Evolutionary conservation across 768 basidiomycete genomes (phyloP).

Genomic region (Tephrocybe rancida): DNA sequence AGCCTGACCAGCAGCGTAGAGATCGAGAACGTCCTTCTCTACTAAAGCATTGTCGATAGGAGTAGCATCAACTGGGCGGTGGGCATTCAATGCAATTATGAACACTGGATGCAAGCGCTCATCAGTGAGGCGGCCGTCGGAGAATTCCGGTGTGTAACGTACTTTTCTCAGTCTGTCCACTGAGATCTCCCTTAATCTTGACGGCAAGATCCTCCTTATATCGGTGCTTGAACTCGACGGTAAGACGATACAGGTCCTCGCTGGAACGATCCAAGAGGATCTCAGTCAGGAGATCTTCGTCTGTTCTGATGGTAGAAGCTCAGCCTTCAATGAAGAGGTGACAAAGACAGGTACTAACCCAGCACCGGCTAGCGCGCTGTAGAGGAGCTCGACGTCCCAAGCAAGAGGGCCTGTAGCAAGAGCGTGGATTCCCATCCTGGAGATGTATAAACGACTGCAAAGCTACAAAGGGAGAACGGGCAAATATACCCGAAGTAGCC

Average conservation of each 20-base stretch:
- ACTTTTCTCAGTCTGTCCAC: slow-evolving; percentile 32
- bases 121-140: background rate
- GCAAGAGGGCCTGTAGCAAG: slow-evolving; percentile 39
- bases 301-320: slow-evolving; percentile 23
- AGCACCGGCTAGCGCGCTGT: slow-evolving; percentile 30
- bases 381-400: slow-evolving; percentile 40
- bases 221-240: slow-evolving; percentile 29
- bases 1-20: slow-evolving; percentile 42
- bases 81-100: slow-evolving; percentile 46
- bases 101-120: slow-evolving; percentile 35
- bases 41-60: slow-evolving; percentile 40
- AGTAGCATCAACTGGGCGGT: slow-evolving; percentile 37
- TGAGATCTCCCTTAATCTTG: slow-evolving; percentile 34
- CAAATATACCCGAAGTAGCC: slow-evolving; percentile 34
- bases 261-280: slow-evolving; percentile 39
- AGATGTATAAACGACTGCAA: background rate
- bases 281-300: slow-evolving; percentile 39
- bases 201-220: slow-evolving; percentile 31
- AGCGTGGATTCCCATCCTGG: slow-evolving; percentile 22
- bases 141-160: slow-evolving; percentile 13
- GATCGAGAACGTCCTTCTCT: slow-evolving; percentile 40
- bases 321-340: background rate
- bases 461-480: background rate
- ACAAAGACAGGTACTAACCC: slow-evolving; percentile 23
- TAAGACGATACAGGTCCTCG: slow-evolving; percentile 34